These are phyloP conservation scores for Rhipidocladum racemiflorum DNA, from an alignment of 176 grass and related monocot genomes.

Conservation along the genomic window DNA sequence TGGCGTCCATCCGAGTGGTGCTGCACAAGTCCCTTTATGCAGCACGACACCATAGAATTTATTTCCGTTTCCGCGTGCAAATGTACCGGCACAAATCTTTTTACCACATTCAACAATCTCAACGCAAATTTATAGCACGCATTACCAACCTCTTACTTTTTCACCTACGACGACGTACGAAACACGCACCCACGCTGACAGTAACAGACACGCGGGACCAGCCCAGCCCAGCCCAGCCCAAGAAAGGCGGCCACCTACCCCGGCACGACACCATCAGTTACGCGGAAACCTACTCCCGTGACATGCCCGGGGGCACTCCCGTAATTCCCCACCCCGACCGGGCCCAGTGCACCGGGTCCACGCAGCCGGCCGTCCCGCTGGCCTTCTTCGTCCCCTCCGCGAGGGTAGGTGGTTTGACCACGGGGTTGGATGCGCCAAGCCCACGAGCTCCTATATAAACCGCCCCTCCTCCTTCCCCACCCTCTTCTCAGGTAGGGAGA, in stretches of 20 bases:
- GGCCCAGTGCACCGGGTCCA: neutral
- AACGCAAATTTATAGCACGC: neutral
- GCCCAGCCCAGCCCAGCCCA: neutral
- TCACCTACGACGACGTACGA: too few species aligned
- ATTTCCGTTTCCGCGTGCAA: too few species aligned
- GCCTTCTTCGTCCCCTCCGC: neutral
- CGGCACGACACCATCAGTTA: neutral
- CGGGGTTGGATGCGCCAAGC: constrained; percentile 34
- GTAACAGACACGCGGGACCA: neutral
- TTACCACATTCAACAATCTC: too few species aligned
- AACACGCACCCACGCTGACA: neutral
- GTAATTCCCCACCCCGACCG: neutral
- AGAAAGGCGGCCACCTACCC: neutral
- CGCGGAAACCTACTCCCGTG: neutral
- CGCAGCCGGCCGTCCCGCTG: neutral
- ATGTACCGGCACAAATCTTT: too few species aligned
- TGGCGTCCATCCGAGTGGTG: too few species aligned
- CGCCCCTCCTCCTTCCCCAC: neutral
- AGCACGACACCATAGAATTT: too few species aligned
- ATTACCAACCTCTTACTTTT: neutral
- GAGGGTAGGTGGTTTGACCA: constrained; percentile 53
- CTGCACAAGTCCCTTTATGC: too few species aligned
- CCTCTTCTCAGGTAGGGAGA: neutral
- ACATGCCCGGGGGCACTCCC: neutral
- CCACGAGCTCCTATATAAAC: constrained; percentile 31